These are phyloP conservation scores for Aspergillus viridinutans DNA, from an alignment of 2,329 filamentous ascomycete genomes.

Conservation along the genomic window DNA sequence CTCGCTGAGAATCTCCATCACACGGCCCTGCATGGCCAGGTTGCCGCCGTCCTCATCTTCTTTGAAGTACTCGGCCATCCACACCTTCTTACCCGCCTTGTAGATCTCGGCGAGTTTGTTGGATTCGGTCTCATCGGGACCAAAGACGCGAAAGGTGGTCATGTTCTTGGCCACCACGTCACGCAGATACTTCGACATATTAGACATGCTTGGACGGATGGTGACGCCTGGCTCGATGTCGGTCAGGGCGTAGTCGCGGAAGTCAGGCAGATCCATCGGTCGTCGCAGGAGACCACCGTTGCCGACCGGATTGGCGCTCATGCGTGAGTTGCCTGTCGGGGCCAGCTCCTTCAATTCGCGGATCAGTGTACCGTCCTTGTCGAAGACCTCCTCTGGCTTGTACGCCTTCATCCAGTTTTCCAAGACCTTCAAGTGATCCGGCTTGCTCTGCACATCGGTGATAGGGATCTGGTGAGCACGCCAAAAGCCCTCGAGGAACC, in stretches of 20 bases:
- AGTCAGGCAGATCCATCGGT: slow-evolving; percentile 66
- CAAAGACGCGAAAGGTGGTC: slow-evolving; percentile 69
- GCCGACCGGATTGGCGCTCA: slow-evolving; percentile 72
- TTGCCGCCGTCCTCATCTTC: slow-evolving; percentile 74
- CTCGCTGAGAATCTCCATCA: slow-evolving; percentile 82
- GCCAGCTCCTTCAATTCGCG: slow-evolving; percentile 61
- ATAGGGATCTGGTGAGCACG: slow-evolving; percentile 74
- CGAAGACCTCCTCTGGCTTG: slow-evolving; percentile 68
- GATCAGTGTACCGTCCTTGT: slow-evolving; percentile 59
- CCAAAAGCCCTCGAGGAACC: slow-evolving; percentile 74
- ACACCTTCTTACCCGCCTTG: slow-evolving; percentile 71
- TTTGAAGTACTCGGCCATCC: slow-evolving; percentile 73
- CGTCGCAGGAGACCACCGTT: slow-evolving; percentile 67
- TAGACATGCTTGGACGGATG: slow-evolving; percentile 62
- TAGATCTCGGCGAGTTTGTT: slow-evolving; percentile 73
- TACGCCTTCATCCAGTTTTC: slow-evolving; percentile 77
- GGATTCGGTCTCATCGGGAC: slow-evolving; percentile 75
- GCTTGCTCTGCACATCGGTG: slow-evolving; percentile 63
- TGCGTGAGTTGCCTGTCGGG: slow-evolving; percentile 62
- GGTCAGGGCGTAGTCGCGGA: slow-evolving; percentile 61
- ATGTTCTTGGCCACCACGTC: slow-evolving; percentile 64
- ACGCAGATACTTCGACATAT: slow-evolving; percentile 63
- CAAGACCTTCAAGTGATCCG: slow-evolving; percentile 61
- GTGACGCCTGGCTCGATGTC: slow-evolving; percentile 59
- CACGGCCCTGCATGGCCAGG: slow-evolving; percentile 61